Evolutionary conservation across 2,329 filamentous ascomycete species (phyloP).

Genomic region (Calonectria pauciramosa): DNA sequence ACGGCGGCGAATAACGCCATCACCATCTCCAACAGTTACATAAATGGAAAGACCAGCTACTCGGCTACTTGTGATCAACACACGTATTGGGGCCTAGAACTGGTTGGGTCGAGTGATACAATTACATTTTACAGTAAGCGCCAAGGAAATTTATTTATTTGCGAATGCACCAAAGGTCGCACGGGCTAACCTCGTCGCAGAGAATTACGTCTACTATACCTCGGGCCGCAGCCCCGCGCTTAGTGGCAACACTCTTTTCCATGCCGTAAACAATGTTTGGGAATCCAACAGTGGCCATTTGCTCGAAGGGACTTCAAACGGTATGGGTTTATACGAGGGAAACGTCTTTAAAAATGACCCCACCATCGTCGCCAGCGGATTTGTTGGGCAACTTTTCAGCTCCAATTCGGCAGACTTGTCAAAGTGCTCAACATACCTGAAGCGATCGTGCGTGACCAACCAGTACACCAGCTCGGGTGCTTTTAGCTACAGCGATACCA

Average conservation of each 20-base stretch:
- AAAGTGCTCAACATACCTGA: not conserved
- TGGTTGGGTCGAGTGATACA: not conserved
- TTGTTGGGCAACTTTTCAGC: conserved; percentile 7
- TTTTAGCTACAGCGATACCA: not conserved
- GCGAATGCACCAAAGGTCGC: no score
- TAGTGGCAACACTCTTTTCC: conserved; percentile 3
- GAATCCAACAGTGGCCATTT: not conserved
- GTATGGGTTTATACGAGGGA: not conserved
- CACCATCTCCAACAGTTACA: not conserved
- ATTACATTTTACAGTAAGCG: conserved; percentile 5
- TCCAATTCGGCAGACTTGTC: conserved; percentile 2
- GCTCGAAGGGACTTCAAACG: not conserved
- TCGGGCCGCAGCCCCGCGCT: conserved; percentile 3
- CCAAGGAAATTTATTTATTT: not conserved
- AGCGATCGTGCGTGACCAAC: not conserved
- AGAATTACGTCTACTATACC: conserved; percentile 9
- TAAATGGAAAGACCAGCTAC: not conserved
- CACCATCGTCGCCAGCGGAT: not conserved
- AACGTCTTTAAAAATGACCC: conserved; percentile 8
- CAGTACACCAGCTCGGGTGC: not conserved
- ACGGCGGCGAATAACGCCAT: not conserved
- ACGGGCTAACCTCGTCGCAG: not conserved
- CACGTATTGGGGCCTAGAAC: conserved; percentile 1
- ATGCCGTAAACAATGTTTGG: conserved; percentile 3
- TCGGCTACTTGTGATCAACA: not conserved